Base-by-base conservation (phyloP, 2,329 filamentous ascomycete genomes). In the Ophiocordyceps robertsii region DNA sequence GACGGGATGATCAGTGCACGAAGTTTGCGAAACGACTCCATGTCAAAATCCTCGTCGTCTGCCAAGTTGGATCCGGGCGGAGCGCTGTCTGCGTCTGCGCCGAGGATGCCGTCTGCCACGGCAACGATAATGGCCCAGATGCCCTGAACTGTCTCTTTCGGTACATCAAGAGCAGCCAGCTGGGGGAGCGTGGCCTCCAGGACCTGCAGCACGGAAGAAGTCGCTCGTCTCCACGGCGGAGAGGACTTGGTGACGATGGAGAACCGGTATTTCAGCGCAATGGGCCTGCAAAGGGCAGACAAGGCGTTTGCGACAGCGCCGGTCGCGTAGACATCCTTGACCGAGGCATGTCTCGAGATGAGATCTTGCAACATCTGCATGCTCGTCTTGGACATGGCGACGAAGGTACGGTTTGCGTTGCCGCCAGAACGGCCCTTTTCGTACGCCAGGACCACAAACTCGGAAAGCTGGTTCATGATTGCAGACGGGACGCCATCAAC, bases 361-460 rank as follows among this genome's bases (percentile, higher is more conserved):
- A 86, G 62, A 0, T 63, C 64, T 48, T 83, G 70, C 2, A 93
- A 61, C 38, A 87, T 73, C 2, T 71, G 66, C 72, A 95, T 92
- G 45, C 82, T 79, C 17, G 77, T 76, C 59, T 92, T 94, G 1
- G 89, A 87, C 55, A 96, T 75, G 30, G 92, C 90, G 43, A 98
- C 79, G 56, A 88, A 96, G 0, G 87, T 94, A 7, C 86, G 83
- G 44, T 77, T 77, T 3, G 41, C 49, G 12, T 65, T 60, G 12
- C 51, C 50, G 48, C 63, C 43, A 46, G 60, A 19, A 46, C 54
- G 43, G 44, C 64, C 54, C 44, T 61, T 57, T 0, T 67, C 61
- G 51, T 85, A 89, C 1, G 86, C 82, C 30, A 94, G 66, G 3
- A 76, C 72, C 9, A 79, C 73, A 45, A 94, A 78, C 40, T 84